phyloP scores from a whole-genome alignment of 805 yeast genomes.

The Kazachstania africana region DNA sequence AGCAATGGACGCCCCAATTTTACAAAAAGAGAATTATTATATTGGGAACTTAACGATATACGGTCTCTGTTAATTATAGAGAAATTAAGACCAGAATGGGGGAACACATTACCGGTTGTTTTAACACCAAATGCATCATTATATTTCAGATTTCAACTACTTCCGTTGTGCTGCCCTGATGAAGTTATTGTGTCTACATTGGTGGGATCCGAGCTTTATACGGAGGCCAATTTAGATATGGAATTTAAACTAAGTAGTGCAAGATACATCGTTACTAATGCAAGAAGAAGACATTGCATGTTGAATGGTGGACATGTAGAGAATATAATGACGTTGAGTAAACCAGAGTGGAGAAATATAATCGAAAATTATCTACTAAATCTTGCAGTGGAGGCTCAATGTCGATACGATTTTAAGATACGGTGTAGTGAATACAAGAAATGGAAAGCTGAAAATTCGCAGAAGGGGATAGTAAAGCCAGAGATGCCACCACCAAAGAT shows the following conservation, averaged over 20 bases:
- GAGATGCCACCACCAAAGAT: constrained; percentile 8
- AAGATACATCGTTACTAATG: constrained; percentile 42
- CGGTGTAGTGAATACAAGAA: constrained; percentile 33
- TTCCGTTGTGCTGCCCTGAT: constrained; percentile 41
- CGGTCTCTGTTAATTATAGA: constrained; percentile 46
- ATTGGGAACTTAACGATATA: constrained; percentile 57
- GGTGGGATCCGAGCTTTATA: constrained; percentile 44
- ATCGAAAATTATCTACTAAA: constrained; percentile 53
- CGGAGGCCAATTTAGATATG: constrained; percentile 42
- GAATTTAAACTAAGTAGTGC: constrained; percentile 45
- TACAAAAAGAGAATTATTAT: constrained; percentile 44
- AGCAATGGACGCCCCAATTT: constrained; percentile 46
- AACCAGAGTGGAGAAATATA: constrained; percentile 55
- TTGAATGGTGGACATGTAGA: constrained; percentile 5
- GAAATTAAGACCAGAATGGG: constrained; percentile 40
- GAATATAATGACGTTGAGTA: constrained; percentile 22
- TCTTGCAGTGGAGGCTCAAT: constrained; percentile 54
- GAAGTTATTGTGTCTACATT: constrained; percentile 33
- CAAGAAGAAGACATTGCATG: constrained; percentile 33
- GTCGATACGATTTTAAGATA: constrained; percentile 45
- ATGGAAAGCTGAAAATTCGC: constrained; percentile 16
- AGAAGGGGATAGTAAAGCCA: constrained; percentile 3
- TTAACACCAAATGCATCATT: not conserved
- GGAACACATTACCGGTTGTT: constrained; percentile 34
- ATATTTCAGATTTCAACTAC: constrained; percentile 7